These are phyloP conservation scores for Skeletonema marinoi DNA, from an alignment of 108 stramenopile species.

Conservation along the genomic window DNA sequence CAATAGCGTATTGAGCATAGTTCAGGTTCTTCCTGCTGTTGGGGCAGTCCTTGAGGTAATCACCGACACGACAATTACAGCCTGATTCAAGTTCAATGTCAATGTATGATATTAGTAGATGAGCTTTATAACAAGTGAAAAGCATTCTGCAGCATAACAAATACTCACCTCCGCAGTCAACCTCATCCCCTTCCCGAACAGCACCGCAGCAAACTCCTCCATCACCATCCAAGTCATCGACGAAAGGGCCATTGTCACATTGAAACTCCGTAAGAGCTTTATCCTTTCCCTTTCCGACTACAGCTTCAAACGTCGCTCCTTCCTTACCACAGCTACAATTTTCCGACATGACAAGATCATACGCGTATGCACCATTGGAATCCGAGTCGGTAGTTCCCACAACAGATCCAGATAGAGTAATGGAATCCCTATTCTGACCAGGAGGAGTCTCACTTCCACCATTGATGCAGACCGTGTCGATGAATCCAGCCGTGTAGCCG, in stretches of 20 bases:
- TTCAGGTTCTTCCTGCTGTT: neutral
- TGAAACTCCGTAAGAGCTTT: no score
- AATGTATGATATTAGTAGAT: neutral
- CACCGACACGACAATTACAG: neutral
- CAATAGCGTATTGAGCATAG: neutral
- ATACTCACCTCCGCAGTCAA: neutral
- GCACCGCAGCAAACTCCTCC: neutral
- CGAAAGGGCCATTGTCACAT: neutral
- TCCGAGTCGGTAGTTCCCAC: no score
- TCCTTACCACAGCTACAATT: no score
- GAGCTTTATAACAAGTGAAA: neutral
- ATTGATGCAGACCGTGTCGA: no score
- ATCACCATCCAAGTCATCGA: neutral
- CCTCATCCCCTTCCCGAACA: neutral
- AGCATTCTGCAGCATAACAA: neutral
- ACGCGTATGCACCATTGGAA: no score
- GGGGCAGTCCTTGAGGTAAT: neutral
- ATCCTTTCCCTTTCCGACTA: no score
- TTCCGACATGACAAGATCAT: no score
- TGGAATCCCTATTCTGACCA: no score
- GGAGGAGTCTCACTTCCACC: no score
- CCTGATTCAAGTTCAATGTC: neutral
- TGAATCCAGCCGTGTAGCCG: no score
- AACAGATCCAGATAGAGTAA: no score
- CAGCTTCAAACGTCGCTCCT: no score